A percentile compares a stretch with the other conserved stretches of the same genome.
phyloP scores from a whole-genome alignment of 768 basidiomycete species.

The Mycena amicta region DNA sequence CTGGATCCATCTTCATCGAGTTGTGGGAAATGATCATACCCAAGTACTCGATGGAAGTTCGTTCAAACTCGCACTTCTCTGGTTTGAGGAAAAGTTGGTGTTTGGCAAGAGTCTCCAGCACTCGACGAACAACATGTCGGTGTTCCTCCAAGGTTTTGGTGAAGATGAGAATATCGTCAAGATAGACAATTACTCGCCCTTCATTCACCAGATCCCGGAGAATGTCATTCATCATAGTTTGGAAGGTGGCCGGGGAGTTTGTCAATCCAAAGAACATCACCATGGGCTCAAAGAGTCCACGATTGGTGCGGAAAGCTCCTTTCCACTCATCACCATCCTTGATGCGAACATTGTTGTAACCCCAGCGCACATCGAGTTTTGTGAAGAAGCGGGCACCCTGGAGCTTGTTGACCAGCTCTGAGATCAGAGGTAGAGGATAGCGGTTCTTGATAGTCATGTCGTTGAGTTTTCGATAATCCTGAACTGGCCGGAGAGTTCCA shows the following conservation, averaged over 20 bases:
- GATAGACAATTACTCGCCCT: constrained; percentile 32
- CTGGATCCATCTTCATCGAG: constrained; percentile 24
- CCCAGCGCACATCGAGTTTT: constrained; percentile 41
- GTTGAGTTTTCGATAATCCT: constrained; percentile 31
- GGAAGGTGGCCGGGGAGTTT: constrained; percentile 33
- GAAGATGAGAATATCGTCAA: constrained; percentile 30
- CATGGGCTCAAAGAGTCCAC: constrained; percentile 36
- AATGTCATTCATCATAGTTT: constrained; percentile 40
- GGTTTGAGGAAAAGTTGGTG: constrained; percentile 38
- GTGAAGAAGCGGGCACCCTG: constrained; percentile 31
- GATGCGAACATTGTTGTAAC: constrained; percentile 47
- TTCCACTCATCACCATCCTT: constrained; percentile 47
- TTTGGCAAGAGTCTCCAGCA: constrained; percentile 30
- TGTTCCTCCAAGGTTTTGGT: constrained; percentile 26
- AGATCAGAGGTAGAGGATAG: constrained; percentile 38
- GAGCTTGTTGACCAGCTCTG: constrained; percentile 31
- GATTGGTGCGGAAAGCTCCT: constrained; percentile 35
- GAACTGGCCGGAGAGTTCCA: constrained; percentile 17
- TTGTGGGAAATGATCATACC: not conserved
- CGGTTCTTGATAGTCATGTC: constrained; percentile 33
- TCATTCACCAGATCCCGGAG: constrained; percentile 28
- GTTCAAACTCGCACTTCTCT: constrained; percentile 39
- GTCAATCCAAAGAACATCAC: constrained; percentile 46
- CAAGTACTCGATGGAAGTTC: constrained; percentile 27
- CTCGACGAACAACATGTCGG: constrained; percentile 14